Evolutionary conservation across 257 asterid species (phyloP).

Genomic region (Agastache rugosa): DNA sequence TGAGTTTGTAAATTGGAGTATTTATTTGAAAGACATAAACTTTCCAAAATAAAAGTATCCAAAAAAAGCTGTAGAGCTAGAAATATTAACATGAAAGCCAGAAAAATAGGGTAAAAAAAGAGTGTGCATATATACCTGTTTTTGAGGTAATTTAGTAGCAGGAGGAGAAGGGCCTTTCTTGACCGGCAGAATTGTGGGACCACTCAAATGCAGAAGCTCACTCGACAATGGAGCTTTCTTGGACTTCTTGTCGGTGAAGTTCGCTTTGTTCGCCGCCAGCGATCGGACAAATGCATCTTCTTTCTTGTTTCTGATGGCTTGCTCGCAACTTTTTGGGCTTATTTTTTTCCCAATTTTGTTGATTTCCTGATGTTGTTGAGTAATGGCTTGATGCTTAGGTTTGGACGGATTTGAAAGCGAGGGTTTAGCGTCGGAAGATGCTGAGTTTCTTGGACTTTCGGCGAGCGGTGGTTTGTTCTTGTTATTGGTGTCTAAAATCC

Average conservation of each 20-base stretch:
- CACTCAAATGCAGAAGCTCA: slow-evolving; percentile 52
- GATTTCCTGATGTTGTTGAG: background rate
- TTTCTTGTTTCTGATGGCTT: slow-evolving; percentile 50
- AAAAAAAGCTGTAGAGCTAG: background rate
- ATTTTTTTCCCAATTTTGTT: background rate
- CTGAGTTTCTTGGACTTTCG: slow-evolving; percentile 41
- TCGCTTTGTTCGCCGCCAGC: slow-evolving; percentile 43
- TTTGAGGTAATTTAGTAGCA: slow-evolving; percentile 59
- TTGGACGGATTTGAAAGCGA: background rate
- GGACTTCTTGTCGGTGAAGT: slow-evolving; percentile 44
- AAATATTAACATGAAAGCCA: slow-evolving; percentile 1
- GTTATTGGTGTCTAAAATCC: slow-evolving; percentile 48
- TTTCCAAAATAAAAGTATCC: slow-evolving; percentile 3
- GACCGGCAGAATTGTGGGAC: slow-evolving; percentile 63
- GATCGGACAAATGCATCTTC: slow-evolving; percentile 62
- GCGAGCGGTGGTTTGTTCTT: slow-evolving; percentile 32
- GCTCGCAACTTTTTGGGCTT: slow-evolving; percentile 16
- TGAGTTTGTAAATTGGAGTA: background rate
- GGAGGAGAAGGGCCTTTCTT: slow-evolving; percentile 69
- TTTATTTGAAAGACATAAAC: slow-evolving; percentile 4
- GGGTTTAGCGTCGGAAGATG: slow-evolving; percentile 22
- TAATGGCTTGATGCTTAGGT: slow-evolving; percentile 30
- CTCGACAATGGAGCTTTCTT: slow-evolving; percentile 64
- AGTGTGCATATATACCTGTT: slow-evolving; percentile 54
- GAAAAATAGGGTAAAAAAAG: background rate